Base-by-base conservation (phyloP, 139 green algal genomes). In the Chlamydomonas applanata region DNA sequence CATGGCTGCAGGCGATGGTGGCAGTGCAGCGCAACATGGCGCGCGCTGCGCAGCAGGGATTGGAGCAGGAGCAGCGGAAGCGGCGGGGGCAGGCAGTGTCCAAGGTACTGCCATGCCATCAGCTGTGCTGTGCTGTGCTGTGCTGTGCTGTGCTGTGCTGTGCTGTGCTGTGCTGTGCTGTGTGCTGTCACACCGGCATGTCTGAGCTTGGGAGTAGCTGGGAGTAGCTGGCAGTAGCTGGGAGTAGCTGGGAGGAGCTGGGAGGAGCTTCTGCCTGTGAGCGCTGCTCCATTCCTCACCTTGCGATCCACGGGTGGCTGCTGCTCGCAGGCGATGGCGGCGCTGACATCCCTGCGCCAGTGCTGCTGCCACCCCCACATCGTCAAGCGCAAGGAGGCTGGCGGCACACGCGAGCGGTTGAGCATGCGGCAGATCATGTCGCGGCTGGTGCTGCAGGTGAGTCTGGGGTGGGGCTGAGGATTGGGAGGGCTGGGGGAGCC, bases 281-380 rank as follows among this genome's bases (percentile, higher is more conserved):
- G n/a, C n/a, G n/a, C n/a, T n/a, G n/a, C n/a, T n/a, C n/a, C n/a
- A n/a, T n/a, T n/a, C n/a, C n/a, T n/a, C n/a, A n/a, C n/a, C n/a
- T n/a, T n/a, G n/a, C n/a, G n/a, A n/a, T n/a, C n/a, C n/a, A n/a
- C n/a, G n/a, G n/a, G n/a, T n/a, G 13, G 54, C 54, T 5, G 54
- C 22, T 62, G 22, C 54, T 7, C 9, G 22, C 54, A 62, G 54
- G 62, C 34, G 32, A 69, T 69, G 62, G 30, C 35, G 7, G 64
- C 46, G 46, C 49, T 79, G 35, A 46, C 46, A 7, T 34, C 45
- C 14, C 73, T 79, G 63, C 73, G 73, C 22, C 74, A 80, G 74
- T 57, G 35, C 67, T 80, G 74, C 74, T 80, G 74, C 74, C 74
- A 80, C 74, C 74, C 74, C 1, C 74, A 74, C 22, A 71, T 74